Base-by-base conservation (phyloP, 202 grass and related monocot species). In the Setaria italica region DNA sequence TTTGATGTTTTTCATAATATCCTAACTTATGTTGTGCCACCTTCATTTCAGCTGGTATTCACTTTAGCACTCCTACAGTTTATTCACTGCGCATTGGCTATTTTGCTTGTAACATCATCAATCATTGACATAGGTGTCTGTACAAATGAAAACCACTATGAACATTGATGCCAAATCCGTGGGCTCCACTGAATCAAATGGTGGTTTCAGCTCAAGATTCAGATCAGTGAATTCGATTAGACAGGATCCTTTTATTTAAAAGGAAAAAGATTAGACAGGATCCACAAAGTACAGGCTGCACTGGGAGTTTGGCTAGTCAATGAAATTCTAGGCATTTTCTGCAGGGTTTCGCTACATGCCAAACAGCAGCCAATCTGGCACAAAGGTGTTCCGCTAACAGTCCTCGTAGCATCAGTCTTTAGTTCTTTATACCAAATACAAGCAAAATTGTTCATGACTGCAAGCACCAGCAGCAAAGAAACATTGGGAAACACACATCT, bases 371-470 rank as follows among this genome's bases (percentile, higher is more conserved):
- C 21, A 77, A 70, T 16, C 14, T 30, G 33, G 33, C 5, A 54
- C 10, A 63, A 87, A 47, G 77, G 33, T 20, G 51, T 75, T 43
- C 1, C 11, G 19, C 68, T 67, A 12, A 82, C 59, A 75, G 14
- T 78, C 46, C 68, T 62, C 65, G 53, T 82, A 46, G 20, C 35
- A 54, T 4, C n/a, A 64, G 1, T 17, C 12, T 35, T 7, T 11
- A 17, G 68, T 11, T 72, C 14, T 73, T 80, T 72, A 54, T 16
- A 62, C 21, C 68, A 25, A n/a, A 72, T 51, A 7, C n/a, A 81
- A 59, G 70, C 30, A 74, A 79, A 19, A 17, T 4, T 81, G 76
- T 45, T 71, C 19, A 80, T n/a, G 53, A 70, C 53, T 80, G 2
- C 13, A 37, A 58, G 4, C 53, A 62, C 35, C 11, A 34, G 74